Evolutionary conservation across 306 rosid genomes (phyloP), one percentile per base, ranked within the genome.

Genomic region (Fragaria ananassa): DNA sequence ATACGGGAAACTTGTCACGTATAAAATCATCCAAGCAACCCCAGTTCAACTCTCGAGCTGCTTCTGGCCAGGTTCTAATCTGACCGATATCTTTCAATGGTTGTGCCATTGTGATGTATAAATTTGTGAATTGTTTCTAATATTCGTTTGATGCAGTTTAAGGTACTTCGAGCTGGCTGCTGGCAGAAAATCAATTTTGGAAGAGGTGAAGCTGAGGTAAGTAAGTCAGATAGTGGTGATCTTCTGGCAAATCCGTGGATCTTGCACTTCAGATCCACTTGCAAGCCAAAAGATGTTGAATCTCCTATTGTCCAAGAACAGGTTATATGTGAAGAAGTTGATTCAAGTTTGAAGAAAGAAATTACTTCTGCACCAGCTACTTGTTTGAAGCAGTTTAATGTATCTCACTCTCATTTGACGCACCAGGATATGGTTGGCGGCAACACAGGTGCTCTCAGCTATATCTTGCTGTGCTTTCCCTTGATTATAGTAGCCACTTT

Each of bases 11-110:
- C 19, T 74, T 71, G 46, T 65, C 46, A 21, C 62, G 74, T 58
- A 41, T 72, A 29, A 17, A 67, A 41, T 34, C 42, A 34, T 49
- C 51, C 45, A 60, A 5, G 67, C 64, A 61, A 31, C 67, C 75
- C 11, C 77, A 70, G 17, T 70, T 75, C 8, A 81, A 56, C 29
- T 46, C 81, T 23, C 70, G 82, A 35, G 69, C 75, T 44, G 25
- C 85, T 69, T 82, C 90, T 46, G 80, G 62, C 83, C 92, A 88
- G 95, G 95, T 90, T 76, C 68, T 50, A 18, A 68, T 67, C 72
- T 54, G 39, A 39, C 27, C 66, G 13, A 1, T n/a, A 15, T 1
- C 68, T 8, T 68, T 37, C 27, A 0, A 51, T 75, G 72, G 39
- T 8, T 81, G 27, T 47, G 17, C 14, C 2, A 5, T 62, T 34